A percentile compares a stretch with the other conserved stretches of the same genome.
phyloP scores from a whole-genome alignment of 2,329 filamentous ascomycete species.

The Ophiostoma triangulosporum region DNA sequence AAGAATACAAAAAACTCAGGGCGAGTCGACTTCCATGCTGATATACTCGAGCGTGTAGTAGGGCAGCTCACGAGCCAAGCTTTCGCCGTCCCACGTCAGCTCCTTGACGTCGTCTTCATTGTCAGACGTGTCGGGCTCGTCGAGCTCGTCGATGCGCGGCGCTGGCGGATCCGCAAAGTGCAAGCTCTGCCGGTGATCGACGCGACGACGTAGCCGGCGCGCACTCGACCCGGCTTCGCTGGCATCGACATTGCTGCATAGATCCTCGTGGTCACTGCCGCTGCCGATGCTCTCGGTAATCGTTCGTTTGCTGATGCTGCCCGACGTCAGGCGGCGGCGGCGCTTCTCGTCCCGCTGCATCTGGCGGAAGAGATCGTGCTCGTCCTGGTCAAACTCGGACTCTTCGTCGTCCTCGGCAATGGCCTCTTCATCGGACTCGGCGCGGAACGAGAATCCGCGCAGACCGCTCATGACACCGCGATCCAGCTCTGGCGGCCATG shows the following conservation, averaged over 20 bases:
- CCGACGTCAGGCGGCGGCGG: conserved; percentile 33
- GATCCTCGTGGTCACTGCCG: conserved; percentile 32
- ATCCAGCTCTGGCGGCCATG: conserved; percentile 23
- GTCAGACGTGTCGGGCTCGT: conserved; percentile 37
- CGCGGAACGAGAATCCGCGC: conserved; percentile 30
- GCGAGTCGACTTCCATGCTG: conserved; percentile 36
- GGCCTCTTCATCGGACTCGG: conserved; percentile 20
- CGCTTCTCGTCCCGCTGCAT: conserved; percentile 30
- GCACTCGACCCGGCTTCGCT: conserved; percentile 34
- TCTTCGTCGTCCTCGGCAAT: conserved; percentile 14
- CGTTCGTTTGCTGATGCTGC: conserved; percentile 41
- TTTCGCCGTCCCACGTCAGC: conserved; percentile 21
- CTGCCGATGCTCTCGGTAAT: conserved; percentile 37
- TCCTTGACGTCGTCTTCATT: conserved; percentile 16
- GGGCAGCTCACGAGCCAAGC: conserved; percentile 35
- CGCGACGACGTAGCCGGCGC: conserved; percentile 31
- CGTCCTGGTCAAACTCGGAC: conserved; percentile 26
- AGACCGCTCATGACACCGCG: conserved; percentile 31
- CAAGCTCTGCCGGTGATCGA: conserved; percentile 34
- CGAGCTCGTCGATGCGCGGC: conserved; percentile 38
- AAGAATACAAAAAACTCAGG: conserved; percentile 12
- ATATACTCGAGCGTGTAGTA: conserved; percentile 37
- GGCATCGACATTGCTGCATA: conserved; percentile 24
- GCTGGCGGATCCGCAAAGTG: conserved; percentile 36
- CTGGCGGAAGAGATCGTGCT: conserved; percentile 22